Base-by-base conservation (phyloP, 768 basidiomycete species). In the Tricholoma sp. region DNA sequence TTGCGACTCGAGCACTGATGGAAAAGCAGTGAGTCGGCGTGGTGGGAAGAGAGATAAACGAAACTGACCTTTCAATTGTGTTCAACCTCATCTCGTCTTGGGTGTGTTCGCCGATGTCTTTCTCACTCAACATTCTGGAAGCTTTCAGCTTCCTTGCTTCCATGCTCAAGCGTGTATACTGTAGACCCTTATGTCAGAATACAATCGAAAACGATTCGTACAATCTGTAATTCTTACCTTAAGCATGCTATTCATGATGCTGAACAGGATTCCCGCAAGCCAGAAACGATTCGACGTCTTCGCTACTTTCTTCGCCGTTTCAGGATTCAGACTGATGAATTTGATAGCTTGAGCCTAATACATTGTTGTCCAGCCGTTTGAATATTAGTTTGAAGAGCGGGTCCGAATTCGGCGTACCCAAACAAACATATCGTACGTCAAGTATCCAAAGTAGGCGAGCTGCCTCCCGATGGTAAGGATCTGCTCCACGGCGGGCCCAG, bases 361-460 rank as follows among this genome's bases (percentile, higher is more conserved):
- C 22, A 32, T 41, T 50, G 35, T 56, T 54, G 32, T 61, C 50
- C 18, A n/a, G 9, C 18, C 4, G 55, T 34, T 24, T 14, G n/a
- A 2, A 49, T 27, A 43, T 37, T 41, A 16, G 24, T 45, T 32
- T 52, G 37, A 8, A 54, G n/a, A 45, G 7, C 21, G 31, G 50
- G 27, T 49, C 32, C 8, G 18, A n/a, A 21, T 56, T 18, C 1
- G 9, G 66, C 85, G 59, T 67, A 94, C 93, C 94, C 94, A 99
- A 64, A 88, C 76, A 58, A 97, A 66, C 50, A 84, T 81, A 69
- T 99, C 97, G 64, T 89, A 84, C 9, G 84, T 69, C 46, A 97
- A 81, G 71, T 91, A 99, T 3, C 86, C 87, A 60, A 92, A 94
- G 76, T 98, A 98, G 2, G 83, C 82, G 16, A 98, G 68, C 71